Evolutionary conservation across 352 stramenopile species (phyloP).

Genomic region (Detonula confervacea): DNA sequence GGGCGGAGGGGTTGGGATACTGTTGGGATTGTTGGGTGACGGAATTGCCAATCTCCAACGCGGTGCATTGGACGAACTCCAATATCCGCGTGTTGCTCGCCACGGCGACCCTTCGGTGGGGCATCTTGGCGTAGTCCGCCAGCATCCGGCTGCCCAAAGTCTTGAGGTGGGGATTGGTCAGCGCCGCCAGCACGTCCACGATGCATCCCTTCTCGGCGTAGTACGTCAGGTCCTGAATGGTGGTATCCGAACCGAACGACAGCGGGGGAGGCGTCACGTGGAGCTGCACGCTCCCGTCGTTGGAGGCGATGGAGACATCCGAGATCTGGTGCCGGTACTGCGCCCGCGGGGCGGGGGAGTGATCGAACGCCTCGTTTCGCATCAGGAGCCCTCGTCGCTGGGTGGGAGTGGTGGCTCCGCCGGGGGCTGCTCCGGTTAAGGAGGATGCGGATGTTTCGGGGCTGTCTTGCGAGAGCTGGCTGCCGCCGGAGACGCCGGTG

Average conservation of each 20-base stretch:
- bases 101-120: slow-evolving; percentile 75
- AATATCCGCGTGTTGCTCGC: slow-evolving; percentile 78
- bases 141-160: slow-evolving; percentile 80
- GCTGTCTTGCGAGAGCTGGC: too few relatives aligned
- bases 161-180: slow-evolving; percentile 77
- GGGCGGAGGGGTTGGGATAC: too few relatives aligned
- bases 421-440: too few relatives aligned
- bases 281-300: slow-evolving; percentile 18
- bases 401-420: too few relatives aligned
- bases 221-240: slow-evolving; percentile 80
- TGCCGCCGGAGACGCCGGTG: too few relatives aligned
- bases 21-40: too few relatives aligned
- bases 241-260: slow-evolving; percentile 76
- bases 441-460: too few relatives aligned
- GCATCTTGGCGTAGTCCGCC: slow-evolving; percentile 85
- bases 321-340: slow-evolving; percentile 40
- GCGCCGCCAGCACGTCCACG: slow-evolving; percentile 70
- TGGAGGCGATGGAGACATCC: slow-evolving; percentile 21
- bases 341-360: slow-evolving; percentile 6
- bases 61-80: slow-evolving; percentile 79
- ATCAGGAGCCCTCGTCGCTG: neutral
- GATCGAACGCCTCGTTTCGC: slow-evolving; percentile 23
- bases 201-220: slow-evolving; percentile 83
- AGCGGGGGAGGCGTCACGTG: slow-evolving; percentile 12
- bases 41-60: slow-evolving; percentile 68